Conservation (phyloP, 805 yeast genomes). For the Jamesozyma piceae region DNA sequence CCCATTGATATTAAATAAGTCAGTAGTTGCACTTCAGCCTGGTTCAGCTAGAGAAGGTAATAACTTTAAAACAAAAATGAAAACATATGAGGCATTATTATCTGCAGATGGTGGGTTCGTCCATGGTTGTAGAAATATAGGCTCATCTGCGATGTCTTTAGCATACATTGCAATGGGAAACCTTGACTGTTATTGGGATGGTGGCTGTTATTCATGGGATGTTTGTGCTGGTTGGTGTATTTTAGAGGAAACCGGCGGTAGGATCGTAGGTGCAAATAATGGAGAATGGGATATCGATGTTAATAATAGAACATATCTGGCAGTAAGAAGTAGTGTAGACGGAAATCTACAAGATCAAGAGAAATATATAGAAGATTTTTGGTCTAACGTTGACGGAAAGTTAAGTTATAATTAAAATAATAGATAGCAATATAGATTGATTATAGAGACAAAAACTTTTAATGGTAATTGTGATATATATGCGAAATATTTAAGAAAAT, state of each 20-base stretch:
- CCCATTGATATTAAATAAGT: constrained; percentile 77
- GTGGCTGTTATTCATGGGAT: constrained; percentile 64
- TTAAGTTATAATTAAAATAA: constrained; percentile 30
- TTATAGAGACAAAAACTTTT: no score
- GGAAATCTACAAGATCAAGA: constrained; percentile 31
- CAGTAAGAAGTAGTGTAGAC: constrained; percentile 41
- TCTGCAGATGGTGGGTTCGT: constrained; percentile 85
- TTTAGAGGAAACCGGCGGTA: constrained; percentile 51
- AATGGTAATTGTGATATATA: no score
- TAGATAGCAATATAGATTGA: no score
- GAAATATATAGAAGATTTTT: constrained; percentile 41
- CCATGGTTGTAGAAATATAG: constrained; percentile 60
- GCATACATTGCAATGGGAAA: constrained; percentile 52
- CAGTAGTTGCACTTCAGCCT: constrained; percentile 82
- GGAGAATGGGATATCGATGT: constrained; percentile 42
- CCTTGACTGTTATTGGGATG: constrained; percentile 59
- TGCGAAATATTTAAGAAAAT: no score
- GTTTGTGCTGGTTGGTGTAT: constrained; percentile 65
- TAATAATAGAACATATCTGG: constrained; percentile 44
- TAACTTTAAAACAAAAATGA: constrained; percentile 68
- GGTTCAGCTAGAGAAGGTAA: constrained; percentile 83
- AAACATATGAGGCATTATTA: constrained; percentile 76
- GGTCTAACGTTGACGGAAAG: constrained; percentile 43
- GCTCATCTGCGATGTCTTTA: constrained; percentile 57
- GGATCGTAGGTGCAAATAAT: constrained; percentile 45